Conservation (phyloP, 2,329 filamentous ascomycete species). For the Grosmannia huntii region DNA sequence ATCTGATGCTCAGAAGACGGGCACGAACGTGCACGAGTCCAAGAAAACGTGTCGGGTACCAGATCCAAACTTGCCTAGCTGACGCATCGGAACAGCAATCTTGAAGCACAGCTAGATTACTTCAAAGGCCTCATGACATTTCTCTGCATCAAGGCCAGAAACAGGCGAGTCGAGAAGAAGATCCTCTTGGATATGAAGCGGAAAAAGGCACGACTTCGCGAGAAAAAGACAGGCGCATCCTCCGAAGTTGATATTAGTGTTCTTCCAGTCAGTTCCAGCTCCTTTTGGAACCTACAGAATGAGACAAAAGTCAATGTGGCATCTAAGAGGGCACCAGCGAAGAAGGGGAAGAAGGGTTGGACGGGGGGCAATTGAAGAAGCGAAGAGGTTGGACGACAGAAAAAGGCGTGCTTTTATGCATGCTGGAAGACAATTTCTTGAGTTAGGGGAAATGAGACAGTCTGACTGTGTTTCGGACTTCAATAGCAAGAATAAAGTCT, state of each 20-base stretch:
- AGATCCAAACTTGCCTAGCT: neutral
- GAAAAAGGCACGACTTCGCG: neutral
- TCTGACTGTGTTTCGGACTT: too few relatives aligned
- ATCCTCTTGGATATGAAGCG: conserved; percentile 1
- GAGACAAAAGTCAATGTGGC: neutral
- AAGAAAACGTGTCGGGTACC: neutral
- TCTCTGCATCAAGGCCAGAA: neutral
- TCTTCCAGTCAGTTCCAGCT: conserved; percentile 4
- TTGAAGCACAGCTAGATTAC: neutral
- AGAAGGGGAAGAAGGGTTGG: too few relatives aligned
- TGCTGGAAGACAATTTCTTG: too few relatives aligned
- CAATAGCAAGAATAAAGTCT: too few relatives aligned
- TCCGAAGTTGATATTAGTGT: neutral
- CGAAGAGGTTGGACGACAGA: too few relatives aligned
- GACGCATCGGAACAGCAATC: neutral
- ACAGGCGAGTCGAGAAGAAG: neutral
- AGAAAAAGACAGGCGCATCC: neutral
- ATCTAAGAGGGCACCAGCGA: neutral
- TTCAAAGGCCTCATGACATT: neutral
- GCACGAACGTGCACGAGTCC: neutral
- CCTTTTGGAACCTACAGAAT: conserved; percentile 1
- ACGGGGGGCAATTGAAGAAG: too few relatives aligned
- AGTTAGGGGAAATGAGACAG: too few relatives aligned
- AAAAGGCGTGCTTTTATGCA: too few relatives aligned
- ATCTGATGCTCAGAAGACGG: neutral